Conservation (phyloP, 2,329 filamentous ascomycete species). For the Colletotrichum sp. region DNA sequence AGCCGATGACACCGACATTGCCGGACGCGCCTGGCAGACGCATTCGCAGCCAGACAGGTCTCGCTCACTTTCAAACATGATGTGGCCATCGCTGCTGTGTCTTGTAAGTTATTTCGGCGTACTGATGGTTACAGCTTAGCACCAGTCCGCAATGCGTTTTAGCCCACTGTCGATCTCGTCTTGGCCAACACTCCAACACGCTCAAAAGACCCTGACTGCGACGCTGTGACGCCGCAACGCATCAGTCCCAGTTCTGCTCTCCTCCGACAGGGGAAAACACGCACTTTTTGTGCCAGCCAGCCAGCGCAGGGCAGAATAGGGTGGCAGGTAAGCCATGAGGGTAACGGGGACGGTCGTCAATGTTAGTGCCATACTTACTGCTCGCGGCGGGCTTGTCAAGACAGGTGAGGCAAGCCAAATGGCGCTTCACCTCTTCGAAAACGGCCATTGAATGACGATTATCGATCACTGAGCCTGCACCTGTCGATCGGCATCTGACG, state of each 20-base stretch:
- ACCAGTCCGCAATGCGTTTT: slow-evolving; percentile 1
- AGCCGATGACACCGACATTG: not conserved
- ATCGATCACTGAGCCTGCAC: not conserved
- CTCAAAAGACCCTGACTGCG: not conserved
- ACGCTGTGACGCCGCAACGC: not conserved
- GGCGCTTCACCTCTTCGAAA: not conserved
- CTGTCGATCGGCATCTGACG: slow-evolving; percentile 9
- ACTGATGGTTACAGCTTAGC: not conserved
- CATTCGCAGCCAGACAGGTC: not conserved
- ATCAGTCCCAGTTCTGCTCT: not conserved
- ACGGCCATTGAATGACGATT: not conserved
- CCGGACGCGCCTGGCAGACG: not conserved
- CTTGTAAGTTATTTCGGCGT: not conserved
- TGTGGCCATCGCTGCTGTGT: not conserved
- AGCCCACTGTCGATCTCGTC: not conserved
- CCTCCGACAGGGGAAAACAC: not conserved
- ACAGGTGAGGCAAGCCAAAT: not conserved
- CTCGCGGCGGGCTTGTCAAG: not conserved
- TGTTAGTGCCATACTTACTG: not conserved
- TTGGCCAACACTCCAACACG: not conserved
- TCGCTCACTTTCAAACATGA: slow-evolving; percentile 1
- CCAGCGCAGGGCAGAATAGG: not conserved
- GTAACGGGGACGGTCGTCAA: not conserved
- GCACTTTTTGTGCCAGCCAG: not conserved
- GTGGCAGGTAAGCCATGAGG: not conserved